phyloP scores from a whole-genome alignment of 495 filamentous ascomycete genomes.

The Daldinia concentrica region DNA sequence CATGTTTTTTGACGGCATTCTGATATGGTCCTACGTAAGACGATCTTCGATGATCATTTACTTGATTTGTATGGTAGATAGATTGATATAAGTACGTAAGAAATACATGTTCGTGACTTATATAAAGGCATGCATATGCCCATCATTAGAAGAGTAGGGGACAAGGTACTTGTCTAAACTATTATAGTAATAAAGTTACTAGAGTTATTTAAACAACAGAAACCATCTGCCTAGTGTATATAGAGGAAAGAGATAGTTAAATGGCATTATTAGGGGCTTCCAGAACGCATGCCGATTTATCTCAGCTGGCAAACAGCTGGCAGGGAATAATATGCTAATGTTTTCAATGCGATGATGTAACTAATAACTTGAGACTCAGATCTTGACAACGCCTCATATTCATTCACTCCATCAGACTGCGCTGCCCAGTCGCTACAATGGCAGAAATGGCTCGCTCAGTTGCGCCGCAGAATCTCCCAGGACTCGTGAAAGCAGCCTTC shows the following conservation, averaged over 20 bases:
- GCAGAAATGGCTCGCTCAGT: slow-evolving; percentile 32
- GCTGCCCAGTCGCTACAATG: slow-evolving; percentile 11
- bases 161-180: background rate
- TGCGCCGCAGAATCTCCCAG: slow-evolving; percentile 53
- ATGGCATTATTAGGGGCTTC: no score
- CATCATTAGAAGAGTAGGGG: background rate
- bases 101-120: background rate
- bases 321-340: background rate
- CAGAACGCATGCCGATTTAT: no score
- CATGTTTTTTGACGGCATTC: no score
- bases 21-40: background rate
- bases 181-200: no score
- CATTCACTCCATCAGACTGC: background rate
- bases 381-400: background rate
- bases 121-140: background rate
- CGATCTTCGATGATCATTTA: background rate
- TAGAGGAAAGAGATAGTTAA: no score
- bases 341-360: background rate
- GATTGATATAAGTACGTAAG: background rate
- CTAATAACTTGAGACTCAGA: background rate
- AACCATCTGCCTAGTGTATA: no score
- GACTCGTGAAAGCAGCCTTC: slow-evolving; percentile 65
- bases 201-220: no score
- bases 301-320: background rate
- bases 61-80: background rate